Evolutionary conservation across 129 eudicot genomes (phyloP), one percentile per base, ranked within the genome.

Genomic region (Lactuca sativa): DNA sequence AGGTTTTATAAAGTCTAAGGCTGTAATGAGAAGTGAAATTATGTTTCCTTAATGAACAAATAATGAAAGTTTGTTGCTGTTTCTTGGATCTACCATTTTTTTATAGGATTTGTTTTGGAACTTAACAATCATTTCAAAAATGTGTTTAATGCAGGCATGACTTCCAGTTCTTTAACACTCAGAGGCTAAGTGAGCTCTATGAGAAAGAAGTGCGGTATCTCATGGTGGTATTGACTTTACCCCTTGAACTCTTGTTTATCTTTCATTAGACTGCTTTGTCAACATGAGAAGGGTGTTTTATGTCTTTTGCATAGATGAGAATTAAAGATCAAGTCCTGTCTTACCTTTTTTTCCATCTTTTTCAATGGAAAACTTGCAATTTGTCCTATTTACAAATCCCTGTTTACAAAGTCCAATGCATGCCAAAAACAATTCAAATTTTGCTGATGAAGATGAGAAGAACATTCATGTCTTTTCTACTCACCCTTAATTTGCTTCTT

Each of bases 171-270:
- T 95, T 95, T 59, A 95, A 95, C 85, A 87, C 93, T 8, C 97
- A 95, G 84, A 91, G 99, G 66, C 97, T 95, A 31, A 90, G 62
- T 85, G 99, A 90, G 81, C 80, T 95, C 47, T 95, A 95, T 82
- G 99, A 95, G 73, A 95, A 90, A 74, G 99, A 95, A 95, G 99
- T 95, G 74, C 99, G 99, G 67, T 84, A 85, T 78, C 99, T 87
- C 38, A 84, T 90, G 95, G 99, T 93, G 78, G 78, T 96, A 83
- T 12, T 43, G 14, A 17, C 64, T 59, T 71, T 14, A 34, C 0
- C 36, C 64, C 53, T 3, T 60, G 21, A 32, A 59, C 30, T 25
- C 30, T 25, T 1, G 2, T 25, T 0, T 25, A 25, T 25, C 30
- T 25, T 25, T 25, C 30, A 25, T 25, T 25, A 25, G 30, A 25